Evolutionary conservation across 2,329 filamentous ascomycete genomes (phyloP).

Genomic region (Rosellinia necatrix): DNA sequence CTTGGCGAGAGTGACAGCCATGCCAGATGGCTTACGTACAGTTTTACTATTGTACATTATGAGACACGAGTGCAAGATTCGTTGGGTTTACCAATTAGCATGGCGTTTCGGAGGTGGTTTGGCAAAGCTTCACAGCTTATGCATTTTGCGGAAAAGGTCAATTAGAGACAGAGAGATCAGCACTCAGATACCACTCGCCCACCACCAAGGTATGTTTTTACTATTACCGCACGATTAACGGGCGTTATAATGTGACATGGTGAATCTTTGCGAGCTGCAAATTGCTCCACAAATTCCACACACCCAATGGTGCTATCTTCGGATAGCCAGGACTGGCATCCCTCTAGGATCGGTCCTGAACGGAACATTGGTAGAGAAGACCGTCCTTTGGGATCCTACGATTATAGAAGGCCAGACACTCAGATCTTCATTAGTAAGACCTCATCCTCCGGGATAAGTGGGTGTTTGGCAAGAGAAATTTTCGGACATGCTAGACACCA

Average conservation of each 20-base stretch:
- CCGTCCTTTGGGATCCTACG: constrained; percentile 37
- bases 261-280: constrained; percentile 12
- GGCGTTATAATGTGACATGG: constrained; percentile 4
- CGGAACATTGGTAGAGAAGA: constrained; percentile 78
- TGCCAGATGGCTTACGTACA: constrained; percentile 32
- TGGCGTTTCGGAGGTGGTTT: constrained; percentile 35
- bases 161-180: constrained; percentile 32
- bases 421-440: constrained; percentile 33
- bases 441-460: constrained; percentile 35
- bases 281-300: constrained; percentile 19
- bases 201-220: constrained; percentile 38
- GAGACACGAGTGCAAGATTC: constrained; percentile 35
- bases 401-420: constrained; percentile 44
- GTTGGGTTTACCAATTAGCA: constrained; percentile 31
- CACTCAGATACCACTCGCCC: constrained; percentile 36
- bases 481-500: constrained; percentile 47
- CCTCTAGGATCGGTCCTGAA: constrained; percentile 73
- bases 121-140: constrained; percentile 23
- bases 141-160: constrained; percentile 9
- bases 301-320: constrained; percentile 75
- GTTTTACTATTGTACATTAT: constrained; percentile 27
- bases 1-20: constrained; percentile 21
- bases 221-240: background rate
- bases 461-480: constrained; percentile 46
- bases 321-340: constrained; percentile 73